These are phyloP conservation scores for Yamadazyma kitorensis DNA, from an alignment of 805 yeast genomes.

Conservation along the genomic window DNA sequence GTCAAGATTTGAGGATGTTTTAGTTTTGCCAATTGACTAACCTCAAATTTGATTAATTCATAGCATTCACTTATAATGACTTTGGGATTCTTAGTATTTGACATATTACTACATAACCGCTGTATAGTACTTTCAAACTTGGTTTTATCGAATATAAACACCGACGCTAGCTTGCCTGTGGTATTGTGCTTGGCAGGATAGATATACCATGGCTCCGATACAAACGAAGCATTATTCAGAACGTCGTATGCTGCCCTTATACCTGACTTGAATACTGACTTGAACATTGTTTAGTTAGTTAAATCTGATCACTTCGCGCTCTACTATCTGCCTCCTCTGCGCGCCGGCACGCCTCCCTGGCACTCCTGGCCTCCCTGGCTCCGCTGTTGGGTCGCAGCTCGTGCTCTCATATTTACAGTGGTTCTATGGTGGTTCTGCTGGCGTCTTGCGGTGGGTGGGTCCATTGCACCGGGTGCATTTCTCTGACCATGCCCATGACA, in stretches of 20 bases:
- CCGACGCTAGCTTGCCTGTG: conserved; percentile 65
- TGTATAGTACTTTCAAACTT: conserved; percentile 58
- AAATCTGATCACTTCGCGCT: too few relatives aligned
- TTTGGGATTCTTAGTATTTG: conserved; percentile 43
- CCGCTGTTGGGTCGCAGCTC: too few relatives aligned
- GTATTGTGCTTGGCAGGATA: conserved; percentile 77
- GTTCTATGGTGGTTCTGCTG: too few relatives aligned
- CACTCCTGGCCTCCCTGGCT: too few relatives aligned
- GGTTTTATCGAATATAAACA: conserved; percentile 82
- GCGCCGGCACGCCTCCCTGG: too few relatives aligned
- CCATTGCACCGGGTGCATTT: too few relatives aligned
- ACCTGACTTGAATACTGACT: conserved; percentile 53
- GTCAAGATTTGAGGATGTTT: conserved; percentile 88
- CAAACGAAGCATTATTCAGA: conserved; percentile 68
- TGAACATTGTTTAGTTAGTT: too few relatives aligned
- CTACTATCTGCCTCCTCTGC: too few relatives aligned
- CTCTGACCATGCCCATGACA: too few relatives aligned
- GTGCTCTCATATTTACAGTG: too few relatives aligned
- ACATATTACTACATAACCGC: conserved; percentile 28
- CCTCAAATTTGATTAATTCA: conserved; percentile 63
- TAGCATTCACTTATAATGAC: conserved; percentile 59
- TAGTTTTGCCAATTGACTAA: conserved; percentile 69
- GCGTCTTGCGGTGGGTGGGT: too few relatives aligned
- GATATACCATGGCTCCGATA: conserved; percentile 78
- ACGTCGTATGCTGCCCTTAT: conserved; percentile 66